A percentile compares a stretch with the other conserved stretches of the same genome.
These are phyloP conservation scores for Kazachstania sp. DNA, from an alignment of 1,139 yeast species.

Conservation along the genomic window DNA sequence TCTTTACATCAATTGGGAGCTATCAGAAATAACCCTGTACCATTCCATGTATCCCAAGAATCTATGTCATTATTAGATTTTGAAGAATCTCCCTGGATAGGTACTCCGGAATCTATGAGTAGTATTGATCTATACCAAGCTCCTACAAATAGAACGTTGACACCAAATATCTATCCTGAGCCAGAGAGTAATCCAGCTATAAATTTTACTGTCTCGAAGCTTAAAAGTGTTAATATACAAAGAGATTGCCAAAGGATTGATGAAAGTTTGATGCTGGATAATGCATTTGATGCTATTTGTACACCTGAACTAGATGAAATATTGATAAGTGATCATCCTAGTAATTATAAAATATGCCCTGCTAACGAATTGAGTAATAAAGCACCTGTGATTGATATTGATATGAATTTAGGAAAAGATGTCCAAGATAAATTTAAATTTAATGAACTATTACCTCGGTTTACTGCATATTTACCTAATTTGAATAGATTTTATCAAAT, in stretches of 20 bases:
- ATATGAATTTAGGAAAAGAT: conserved; percentile 7
- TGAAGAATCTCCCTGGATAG: conserved; percentile 31
- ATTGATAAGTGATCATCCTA: neutral
- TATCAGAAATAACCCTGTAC: neutral
- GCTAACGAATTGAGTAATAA: conserved; percentile 9
- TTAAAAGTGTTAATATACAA: conserved; percentile 18
- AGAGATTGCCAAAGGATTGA: conserved; percentile 23
- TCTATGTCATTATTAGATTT: conserved; percentile 29
- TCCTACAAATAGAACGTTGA: neutral
- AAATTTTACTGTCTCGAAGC: conserved; percentile 8
- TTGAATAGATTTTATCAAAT: conserved; percentile 32
- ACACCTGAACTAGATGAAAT: conserved; percentile 9
- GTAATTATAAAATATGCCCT: conserved; percentile 10
- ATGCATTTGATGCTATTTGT: conserved; percentile 21
- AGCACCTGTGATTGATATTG: conserved; percentile 24
- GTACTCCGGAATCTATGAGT: conserved; percentile 19
- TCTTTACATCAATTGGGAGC: conserved; percentile 20
- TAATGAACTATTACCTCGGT: conserved; percentile 24
- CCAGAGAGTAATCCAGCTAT: neutral
- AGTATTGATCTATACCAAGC: conserved; percentile 4
- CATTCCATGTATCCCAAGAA: conserved; percentile 22
- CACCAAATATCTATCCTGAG: neutral
- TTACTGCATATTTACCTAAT: conserved; percentile 23
- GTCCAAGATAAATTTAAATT: conserved; percentile 4
- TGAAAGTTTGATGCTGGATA: conserved; percentile 16